Base-by-base conservation (phyloP, 2,329 filamentous ascomycete species). In the Trichoderma oligosporum region DNA sequence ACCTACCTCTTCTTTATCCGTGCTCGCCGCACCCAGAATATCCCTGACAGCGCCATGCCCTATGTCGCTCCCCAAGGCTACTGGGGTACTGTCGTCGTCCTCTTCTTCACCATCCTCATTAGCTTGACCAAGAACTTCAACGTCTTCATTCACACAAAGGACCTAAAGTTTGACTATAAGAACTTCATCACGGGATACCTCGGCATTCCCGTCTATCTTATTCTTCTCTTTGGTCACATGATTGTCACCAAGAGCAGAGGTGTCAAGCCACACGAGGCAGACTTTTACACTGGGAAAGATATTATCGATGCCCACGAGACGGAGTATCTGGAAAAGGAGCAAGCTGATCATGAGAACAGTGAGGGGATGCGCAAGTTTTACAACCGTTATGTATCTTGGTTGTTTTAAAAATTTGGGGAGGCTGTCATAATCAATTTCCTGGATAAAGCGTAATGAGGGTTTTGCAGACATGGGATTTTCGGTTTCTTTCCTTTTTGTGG, bases 81-180 rank as follows among this genome's bases (percentile, higher is more conserved):
- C 35, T 81, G 70, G 60, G 90, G 89, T 9, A 90, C 86, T 0
- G 84, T 84, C 67, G 75, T 76, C 59, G 87, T 87, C 0, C 78
- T 94, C 2, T 75, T 78, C 66, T 85, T 91, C 73, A 91, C 87
- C 73, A 78, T 80, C 66, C 68, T 94, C 31, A 88, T 94, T 60
- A 82, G 87, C 1, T 68, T 95, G 51, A 93, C 89, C 67, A 95
- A 94, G 81, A 92, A 91, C 78, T 94, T 84, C 72, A 78, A 82
- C 56, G 85, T 87, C 59, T 94, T 94, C 71, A 77, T 83, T 61
- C 69, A 64, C 66, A 74, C 63, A 76, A 78, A 72, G 64, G 57
- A 78, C 78, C 53, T 33, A 8, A 76, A 76, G 49, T 89, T 89
- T 62, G 82, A 88, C 70, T 88, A 88, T 77, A 85, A 87, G 76